Evolutionary conservation across 2,329 filamentous ascomycete genomes (phyloP).

Genomic region (Leptographium wingfieldii): DNA sequence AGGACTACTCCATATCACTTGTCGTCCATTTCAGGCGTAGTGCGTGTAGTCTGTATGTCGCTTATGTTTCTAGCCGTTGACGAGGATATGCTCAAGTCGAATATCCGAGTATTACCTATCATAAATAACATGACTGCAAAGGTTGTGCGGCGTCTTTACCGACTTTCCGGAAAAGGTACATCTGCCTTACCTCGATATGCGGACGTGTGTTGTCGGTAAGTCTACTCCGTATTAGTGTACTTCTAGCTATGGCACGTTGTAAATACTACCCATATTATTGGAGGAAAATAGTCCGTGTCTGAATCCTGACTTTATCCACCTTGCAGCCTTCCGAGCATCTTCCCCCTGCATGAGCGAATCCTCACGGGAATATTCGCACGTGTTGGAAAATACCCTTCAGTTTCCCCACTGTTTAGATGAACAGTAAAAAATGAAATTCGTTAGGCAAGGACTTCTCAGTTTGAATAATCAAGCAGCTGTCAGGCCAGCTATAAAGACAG

Average conservation of each 20-base stretch:
- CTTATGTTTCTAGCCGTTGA: too few relatives aligned
- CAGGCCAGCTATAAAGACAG: neutral
- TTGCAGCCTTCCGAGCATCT: neutral
- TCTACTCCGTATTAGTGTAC: too few relatives aligned
- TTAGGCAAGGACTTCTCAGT: neutral
- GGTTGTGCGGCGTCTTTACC: too few relatives aligned
- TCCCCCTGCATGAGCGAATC: neutral
- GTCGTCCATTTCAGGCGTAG: too few relatives aligned
- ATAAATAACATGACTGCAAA: too few relatives aligned
- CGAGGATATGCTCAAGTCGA: too few relatives aligned
- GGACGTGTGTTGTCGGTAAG: too few relatives aligned
- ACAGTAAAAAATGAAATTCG: neutral
- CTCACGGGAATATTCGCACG: neutral
- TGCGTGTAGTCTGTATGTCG: too few relatives aligned
- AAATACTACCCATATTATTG: constrained; percentile 2
- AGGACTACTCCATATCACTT: too few relatives aligned
- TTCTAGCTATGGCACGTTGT: neutral
- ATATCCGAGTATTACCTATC: too few relatives aligned
- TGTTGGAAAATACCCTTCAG: neutral
- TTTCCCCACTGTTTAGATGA: neutral
- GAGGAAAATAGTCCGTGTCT: neutral
- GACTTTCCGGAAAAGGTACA: too few relatives aligned
- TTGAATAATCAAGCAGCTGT: neutral
- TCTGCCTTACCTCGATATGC: too few relatives aligned
- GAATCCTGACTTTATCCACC: neutral